Conservation (phyloP, 495 filamentous ascomycete genomes). For the Aspergillus panamensis region DNA sequence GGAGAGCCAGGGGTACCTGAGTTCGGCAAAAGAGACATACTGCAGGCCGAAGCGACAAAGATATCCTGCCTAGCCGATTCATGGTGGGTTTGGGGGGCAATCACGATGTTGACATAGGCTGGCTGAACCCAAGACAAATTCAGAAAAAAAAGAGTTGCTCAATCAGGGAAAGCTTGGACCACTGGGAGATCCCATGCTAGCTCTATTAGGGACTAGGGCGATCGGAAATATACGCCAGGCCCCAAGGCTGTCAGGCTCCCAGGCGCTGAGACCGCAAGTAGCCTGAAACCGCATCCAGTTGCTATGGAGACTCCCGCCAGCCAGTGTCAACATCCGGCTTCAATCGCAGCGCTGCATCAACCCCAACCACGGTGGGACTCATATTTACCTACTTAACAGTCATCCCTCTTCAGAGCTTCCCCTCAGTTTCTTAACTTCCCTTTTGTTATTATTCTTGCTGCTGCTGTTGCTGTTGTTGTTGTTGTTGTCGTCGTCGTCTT, state of each 20-base stretch:
- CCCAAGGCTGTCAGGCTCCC: constrained; percentile 22
- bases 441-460: background rate
- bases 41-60: constrained; percentile 31
- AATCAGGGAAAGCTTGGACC: constrained; percentile 24
- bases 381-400: constrained; percentile 17
- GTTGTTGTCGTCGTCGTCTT: constrained; percentile 17
- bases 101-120: background rate
- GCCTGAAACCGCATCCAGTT: constrained; percentile 21
- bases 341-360: constrained; percentile 1
- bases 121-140: background rate
- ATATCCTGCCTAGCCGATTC: constrained; percentile 30
- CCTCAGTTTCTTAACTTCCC: constrained; percentile 2
- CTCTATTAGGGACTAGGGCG: constrained; percentile 27
- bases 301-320: constrained; percentile 38
- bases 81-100: constrained; percentile 9
- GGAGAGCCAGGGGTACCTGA: constrained; percentile 21
- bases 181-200: constrained; percentile 24
- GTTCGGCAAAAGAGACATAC: constrained; percentile 43
- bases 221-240: constrained; percentile 25
- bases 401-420: constrained; percentile 16
- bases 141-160: constrained; percentile 15
- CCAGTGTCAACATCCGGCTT: constrained; percentile 31
- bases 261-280: constrained; percentile 14
- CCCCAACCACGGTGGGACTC: background rate
- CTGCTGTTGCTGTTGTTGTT: constrained; percentile 17